These are phyloP conservation scores for Panaeolus papilionaceus DNA, from an alignment of 768 basidiomycete genomes.

Conservation along the genomic window DNA sequence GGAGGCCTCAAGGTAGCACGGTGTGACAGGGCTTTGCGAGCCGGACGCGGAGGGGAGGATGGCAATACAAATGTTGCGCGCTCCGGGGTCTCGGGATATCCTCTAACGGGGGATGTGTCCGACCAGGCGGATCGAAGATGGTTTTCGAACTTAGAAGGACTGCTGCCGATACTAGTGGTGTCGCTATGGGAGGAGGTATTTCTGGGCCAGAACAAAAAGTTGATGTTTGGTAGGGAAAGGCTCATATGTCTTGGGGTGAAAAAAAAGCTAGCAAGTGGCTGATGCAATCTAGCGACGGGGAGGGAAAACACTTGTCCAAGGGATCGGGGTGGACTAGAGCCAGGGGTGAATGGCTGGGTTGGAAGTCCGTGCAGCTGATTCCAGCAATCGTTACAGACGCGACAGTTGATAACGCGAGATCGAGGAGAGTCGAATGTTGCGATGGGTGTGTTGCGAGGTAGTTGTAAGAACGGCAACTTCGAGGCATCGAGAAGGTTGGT, in stretches of 20 bases:
- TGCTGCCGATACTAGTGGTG: not conserved
- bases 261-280: not conserved
- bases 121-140: too few species aligned
- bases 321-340: too few species aligned
- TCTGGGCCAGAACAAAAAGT: not conserved
- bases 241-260: not conserved
- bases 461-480: not conserved
- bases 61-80: not conserved
- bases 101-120: too few species aligned
- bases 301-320: not conserved
- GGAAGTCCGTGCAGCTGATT: not conserved
- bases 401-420: not conserved
- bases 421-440: not conserved
- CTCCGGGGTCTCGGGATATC: not conserved
- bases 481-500: constrained; percentile 1
- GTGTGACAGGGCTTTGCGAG: not conserved
- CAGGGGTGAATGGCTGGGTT: not conserved
- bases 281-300: not conserved
- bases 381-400: constrained; percentile 9
- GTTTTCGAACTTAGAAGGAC: not conserved
- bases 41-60: not conserved
- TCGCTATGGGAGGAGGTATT: not conserved
- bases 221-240: not conserved
- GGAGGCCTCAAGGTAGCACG: not conserved
- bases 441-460: not conserved